Percentiles rank a stretch among this genome's conserved stretches.
Evolutionary conservation across 768 basidiomycete genomes (phyloP).

Genomic region (Ramaria sp.): DNA sequence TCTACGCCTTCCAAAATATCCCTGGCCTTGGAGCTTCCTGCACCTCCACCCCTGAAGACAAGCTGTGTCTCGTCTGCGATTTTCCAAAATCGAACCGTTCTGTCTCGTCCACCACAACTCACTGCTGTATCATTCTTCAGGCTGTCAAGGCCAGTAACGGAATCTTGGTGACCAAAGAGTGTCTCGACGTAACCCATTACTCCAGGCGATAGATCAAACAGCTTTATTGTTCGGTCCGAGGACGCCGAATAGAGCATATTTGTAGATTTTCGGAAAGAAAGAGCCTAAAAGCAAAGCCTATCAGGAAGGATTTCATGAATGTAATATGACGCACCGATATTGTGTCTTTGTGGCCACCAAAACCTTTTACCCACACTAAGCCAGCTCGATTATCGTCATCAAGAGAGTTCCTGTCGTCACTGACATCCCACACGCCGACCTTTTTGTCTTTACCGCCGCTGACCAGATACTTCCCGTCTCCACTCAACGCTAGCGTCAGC

Average conservation of each 20-base stretch:
- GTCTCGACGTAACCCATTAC: slow-evolving; percentile 94
- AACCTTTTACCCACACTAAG: slow-evolving; percentile 56
- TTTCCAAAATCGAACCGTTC: slow-evolving; percentile 93
- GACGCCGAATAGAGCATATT: slow-evolving; percentile 67
- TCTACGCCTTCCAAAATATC: slow-evolving; percentile 75
- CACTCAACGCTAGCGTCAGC: slow-evolving; percentile 69
- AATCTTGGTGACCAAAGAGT: slow-evolving; percentile 93
- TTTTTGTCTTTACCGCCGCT: slow-evolving; percentile 80
- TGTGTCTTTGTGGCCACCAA: slow-evolving; percentile 66
- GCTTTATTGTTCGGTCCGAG: slow-evolving; percentile 80
- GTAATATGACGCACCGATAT: slow-evolving; percentile 45
- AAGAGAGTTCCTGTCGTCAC: slow-evolving; percentile 27
- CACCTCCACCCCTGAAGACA: slow-evolving; percentile 82
- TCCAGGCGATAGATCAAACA: slow-evolving; percentile 62
- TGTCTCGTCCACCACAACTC: slow-evolving; percentile 83
- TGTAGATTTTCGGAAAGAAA: slow-evolving; percentile 71
- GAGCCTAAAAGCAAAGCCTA: slow-evolving; percentile 28
- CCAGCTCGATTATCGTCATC: neutral
- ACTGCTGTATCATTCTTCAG: slow-evolving; percentile 78
- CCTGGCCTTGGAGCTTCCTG: slow-evolving; percentile 61
- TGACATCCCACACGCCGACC: slow-evolving; percentile 79
- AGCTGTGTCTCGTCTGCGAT: slow-evolving; percentile 90
- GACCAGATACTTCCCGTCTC: slow-evolving; percentile 75
- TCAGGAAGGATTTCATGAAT: slow-evolving; percentile 27
- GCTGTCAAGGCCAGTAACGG: slow-evolving; percentile 64